These are phyloP conservation scores for Pseudocercospora vitis DNA, from an alignment of 2,329 filamentous ascomycete genomes.

Conservation along the genomic window DNA sequence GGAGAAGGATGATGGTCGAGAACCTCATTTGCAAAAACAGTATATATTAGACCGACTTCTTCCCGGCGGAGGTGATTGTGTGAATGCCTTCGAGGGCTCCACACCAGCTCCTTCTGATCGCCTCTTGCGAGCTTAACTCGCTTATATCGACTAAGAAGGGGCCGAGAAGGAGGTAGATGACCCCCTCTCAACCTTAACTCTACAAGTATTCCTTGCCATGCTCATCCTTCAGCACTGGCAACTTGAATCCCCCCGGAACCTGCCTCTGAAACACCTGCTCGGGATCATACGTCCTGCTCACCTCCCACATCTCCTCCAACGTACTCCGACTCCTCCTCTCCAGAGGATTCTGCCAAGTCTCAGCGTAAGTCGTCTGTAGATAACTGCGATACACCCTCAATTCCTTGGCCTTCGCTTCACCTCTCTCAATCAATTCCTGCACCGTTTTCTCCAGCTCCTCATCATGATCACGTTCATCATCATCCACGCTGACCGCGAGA, in stretches of 20 bases:
- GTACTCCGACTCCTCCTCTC: constrained; percentile 35
- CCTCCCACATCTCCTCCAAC: constrained; percentile 32
- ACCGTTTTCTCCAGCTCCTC: constrained; percentile 18
- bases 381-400: constrained; percentile 24
- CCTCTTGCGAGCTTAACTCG: too few relatives aligned
- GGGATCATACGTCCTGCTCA: constrained; percentile 41
- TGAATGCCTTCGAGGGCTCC: too few relatives aligned
- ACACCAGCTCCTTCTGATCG: too few relatives aligned
- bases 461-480: constrained; percentile 15
- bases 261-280: constrained; percentile 38
- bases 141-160: too few relatives aligned
- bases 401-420: constrained; percentile 14
- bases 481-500: constrained; percentile 21
- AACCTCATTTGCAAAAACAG: too few relatives aligned
- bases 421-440: constrained; percentile 16
- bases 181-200: too few relatives aligned
- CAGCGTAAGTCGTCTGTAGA: constrained; percentile 42
- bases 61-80: too few relatives aligned
- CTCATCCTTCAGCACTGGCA: constrained; percentile 6
- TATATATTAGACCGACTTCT: too few relatives aligned
- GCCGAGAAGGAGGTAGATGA: too few relatives aligned
- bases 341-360: constrained; percentile 40
- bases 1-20: too few relatives aligned
- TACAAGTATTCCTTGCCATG: neutral
- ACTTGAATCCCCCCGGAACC: constrained; percentile 41